These are phyloP conservation scores for Trichoderma harzianum DNA, from an alignment of 2,329 filamentous ascomycete genomes.

Conservation along the genomic window DNA sequence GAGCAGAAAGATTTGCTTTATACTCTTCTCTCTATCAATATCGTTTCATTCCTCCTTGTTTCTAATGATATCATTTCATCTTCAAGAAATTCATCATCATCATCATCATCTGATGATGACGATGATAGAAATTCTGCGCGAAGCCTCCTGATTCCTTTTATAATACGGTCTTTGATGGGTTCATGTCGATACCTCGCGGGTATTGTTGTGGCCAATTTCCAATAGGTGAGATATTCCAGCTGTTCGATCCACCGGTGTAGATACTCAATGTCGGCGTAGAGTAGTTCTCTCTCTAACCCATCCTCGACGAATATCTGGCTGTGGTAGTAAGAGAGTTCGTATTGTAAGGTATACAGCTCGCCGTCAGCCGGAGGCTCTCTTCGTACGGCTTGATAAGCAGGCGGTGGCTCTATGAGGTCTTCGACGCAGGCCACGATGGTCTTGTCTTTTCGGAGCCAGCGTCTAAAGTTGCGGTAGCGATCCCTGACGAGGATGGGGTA, in stretches of 20 bases:
- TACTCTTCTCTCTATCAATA: background rate
- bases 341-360: background rate
- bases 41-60: background rate
- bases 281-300: constrained; percentile 8
- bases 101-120: background rate
- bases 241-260: constrained; percentile 20
- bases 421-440: constrained; percentile 12
- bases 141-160: background rate
- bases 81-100: background rate
- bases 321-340: background rate
- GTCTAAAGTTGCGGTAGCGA: background rate
- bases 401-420: constrained; percentile 19
- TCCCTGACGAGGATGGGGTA: background rate
- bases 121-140: background rate
- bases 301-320: background rate
- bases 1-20: background rate
- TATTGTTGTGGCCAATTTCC: background rate
- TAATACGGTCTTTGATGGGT: background rate
- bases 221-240: constrained; percentile 13
- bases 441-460: background rate
- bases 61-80: background rate
- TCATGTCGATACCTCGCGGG: background rate
- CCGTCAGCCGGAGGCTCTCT: background rate
- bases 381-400: constrained; percentile 12
- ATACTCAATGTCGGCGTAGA: constrained; percentile 14